phyloP scores from a whole-genome alignment of 73 alveolate genomes.

The Paramecium sonneborni region DNA sequence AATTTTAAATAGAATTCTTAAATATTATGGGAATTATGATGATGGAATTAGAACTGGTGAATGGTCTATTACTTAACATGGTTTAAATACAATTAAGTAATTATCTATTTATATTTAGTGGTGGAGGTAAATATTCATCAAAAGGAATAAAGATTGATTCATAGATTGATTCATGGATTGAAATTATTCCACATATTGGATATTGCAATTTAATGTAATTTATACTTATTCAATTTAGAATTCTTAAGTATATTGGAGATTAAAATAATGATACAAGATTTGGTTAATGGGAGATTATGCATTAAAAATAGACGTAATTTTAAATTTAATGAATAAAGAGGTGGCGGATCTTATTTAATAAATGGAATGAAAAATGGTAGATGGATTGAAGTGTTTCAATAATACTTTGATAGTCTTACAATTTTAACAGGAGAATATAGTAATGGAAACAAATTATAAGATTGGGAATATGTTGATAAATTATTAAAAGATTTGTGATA shows the following conservation, averaged over 20 bases:
- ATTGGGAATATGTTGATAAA: neutral
- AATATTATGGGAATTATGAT: neutral
- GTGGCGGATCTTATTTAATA: neutral
- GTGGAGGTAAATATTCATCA: neutral
- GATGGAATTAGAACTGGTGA: conserved; percentile 5
- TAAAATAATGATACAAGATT: neutral
- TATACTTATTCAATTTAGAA: neutral
- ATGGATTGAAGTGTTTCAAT: neutral
- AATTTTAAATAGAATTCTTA: neutral
- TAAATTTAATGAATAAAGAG: neutral
- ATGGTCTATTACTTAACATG: neutral
- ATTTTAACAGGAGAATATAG: neutral
- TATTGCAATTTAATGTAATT: neutral
- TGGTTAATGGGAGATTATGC: neutral
- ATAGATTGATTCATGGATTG: neutral
- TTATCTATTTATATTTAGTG: neutral
- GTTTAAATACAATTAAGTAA: neutral
- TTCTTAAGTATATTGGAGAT: neutral
- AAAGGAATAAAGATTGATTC: neutral
- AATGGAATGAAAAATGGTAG: neutral
- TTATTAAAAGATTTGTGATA: neutral
- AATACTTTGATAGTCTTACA: neutral
- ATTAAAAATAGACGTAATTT: neutral
- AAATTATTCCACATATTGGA: neutral
- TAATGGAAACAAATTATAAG: neutral